Percentiles rank a stretch among this genome's conserved stretches.
Conservation (phyloP, 345 rosid species). For the Sisymbrium altissimum region DNA sequence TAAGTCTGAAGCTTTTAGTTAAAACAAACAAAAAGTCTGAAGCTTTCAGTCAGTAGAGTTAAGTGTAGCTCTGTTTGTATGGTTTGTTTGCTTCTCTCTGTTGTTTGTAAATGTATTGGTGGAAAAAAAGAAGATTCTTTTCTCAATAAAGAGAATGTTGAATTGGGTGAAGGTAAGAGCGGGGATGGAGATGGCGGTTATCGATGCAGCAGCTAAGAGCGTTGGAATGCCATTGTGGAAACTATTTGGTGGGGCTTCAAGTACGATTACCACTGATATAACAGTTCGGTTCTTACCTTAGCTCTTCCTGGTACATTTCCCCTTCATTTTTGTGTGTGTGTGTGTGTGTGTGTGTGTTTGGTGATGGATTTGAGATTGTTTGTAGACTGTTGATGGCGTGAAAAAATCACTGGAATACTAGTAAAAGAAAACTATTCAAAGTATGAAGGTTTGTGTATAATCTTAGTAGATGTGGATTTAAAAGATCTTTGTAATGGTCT, state of each 20-base stretch:
- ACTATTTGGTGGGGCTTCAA: constrained; percentile 82
- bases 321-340: neutral
- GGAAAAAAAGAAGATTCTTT: too few species aligned
- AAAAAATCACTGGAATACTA: neutral
- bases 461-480: neutral
- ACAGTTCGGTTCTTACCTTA: constrained; percentile 57
- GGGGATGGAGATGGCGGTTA: constrained; percentile 89
- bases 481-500: constrained; percentile 8
- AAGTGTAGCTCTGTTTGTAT: neutral
- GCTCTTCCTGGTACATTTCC: constrained; percentile 23
- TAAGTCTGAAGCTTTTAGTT: constrained; percentile 23
- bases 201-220: constrained; percentile 83
- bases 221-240: constrained; percentile 68
- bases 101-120: too few species aligned
- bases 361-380: neutral
- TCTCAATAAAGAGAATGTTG: neutral
- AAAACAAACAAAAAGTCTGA: constrained; percentile 19
- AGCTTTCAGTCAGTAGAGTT: neutral
- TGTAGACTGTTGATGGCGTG: neutral
- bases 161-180: constrained; percentile 65
- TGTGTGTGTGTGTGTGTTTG: too few species aligned
- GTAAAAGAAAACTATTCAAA: neutral
- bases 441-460: neutral
- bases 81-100: too few species aligned
- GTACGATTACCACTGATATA: constrained; percentile 70